Conservation (phyloP, 2,329 filamentous ascomycete species). For the Exophiala lecanii-corni region DNA sequence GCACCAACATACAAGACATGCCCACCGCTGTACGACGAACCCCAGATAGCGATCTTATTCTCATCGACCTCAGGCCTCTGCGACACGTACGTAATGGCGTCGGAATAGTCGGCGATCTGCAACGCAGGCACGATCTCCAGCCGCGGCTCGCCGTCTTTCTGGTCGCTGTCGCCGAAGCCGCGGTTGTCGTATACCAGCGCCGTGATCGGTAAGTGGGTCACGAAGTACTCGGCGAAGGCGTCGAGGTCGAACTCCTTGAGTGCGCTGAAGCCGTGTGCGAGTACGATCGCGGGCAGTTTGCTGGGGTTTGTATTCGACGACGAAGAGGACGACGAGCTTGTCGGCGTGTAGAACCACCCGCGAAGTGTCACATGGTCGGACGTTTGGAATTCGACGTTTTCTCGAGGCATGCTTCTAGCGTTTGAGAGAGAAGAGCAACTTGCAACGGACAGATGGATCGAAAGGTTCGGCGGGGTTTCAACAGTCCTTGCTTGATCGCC, state of each 20-base stretch:
- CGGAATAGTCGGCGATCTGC: slow-evolving; percentile 34
- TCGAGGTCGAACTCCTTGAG: slow-evolving; percentile 27
- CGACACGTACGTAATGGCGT: slow-evolving; percentile 35
- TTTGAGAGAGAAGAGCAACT: too few species aligned
- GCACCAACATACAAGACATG: slow-evolving; percentile 38
- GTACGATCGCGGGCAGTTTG: slow-evolving; percentile 24
- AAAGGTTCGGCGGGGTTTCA: too few species aligned
- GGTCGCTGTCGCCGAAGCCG: slow-evolving; percentile 30
- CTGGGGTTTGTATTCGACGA: slow-evolving; percentile 9
- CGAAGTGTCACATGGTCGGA: slow-evolving; percentile 24
- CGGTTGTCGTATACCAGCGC: slow-evolving; percentile 34
- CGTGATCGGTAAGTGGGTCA: slow-evolving; percentile 16
- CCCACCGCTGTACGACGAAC: slow-evolving; percentile 38
- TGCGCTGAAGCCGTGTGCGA: slow-evolving; percentile 26
- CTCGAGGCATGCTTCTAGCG: slow-evolving; percentile 20
- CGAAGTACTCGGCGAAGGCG: slow-evolving; percentile 23
- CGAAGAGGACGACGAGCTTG: too few species aligned
- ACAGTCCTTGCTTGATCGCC: too few species aligned
- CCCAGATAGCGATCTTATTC: slow-evolving; percentile 34
- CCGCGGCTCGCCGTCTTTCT: slow-evolving; percentile 32
- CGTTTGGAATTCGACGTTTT: slow-evolving; percentile 27
- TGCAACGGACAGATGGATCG: too few species aligned
- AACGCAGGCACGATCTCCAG: slow-evolving; percentile 32
- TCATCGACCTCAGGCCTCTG: slow-evolving; percentile 29
- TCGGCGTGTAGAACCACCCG: slow-evolving; percentile 24